Conservation (phyloP, 345 rosid genomes). For the Geranium brycei region DNA sequence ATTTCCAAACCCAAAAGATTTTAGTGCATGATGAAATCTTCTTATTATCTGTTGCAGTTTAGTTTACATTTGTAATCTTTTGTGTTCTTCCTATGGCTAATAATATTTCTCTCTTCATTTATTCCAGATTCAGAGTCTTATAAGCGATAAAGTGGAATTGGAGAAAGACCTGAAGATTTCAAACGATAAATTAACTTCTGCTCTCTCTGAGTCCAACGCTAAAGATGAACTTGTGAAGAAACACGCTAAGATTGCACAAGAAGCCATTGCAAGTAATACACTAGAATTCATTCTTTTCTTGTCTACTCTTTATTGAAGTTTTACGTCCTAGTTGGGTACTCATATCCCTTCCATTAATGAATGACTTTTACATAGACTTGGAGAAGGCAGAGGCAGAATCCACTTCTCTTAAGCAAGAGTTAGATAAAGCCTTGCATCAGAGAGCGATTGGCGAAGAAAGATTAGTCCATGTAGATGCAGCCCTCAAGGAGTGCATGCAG, state of each 20-base stretch:
- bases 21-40: no score
- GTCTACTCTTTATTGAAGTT: neutral
- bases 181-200: conserved; percentile 44
- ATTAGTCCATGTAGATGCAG: conserved; percentile 42
- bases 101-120: neutral
- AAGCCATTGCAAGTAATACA: conserved; percentile 44
- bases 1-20: no score
- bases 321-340: neutral
- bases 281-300: neutral
- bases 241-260: conserved; percentile 40
- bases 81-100: neutral
- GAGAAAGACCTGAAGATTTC: conserved; percentile 40
- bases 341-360: conserved; percentile 2
- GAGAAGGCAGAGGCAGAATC: conserved; percentile 54
- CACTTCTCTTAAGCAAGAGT: conserved; percentile 38
- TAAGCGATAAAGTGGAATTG: conserved; percentile 38
- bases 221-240: conserved; percentile 43
- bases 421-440: conserved; percentile 46
- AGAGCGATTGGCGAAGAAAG: conserved; percentile 41
- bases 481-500: conserved; percentile 73
- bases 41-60: no score
- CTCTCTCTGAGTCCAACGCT: conserved; percentile 30
- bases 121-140: conserved; percentile 26
- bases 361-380: conserved; percentile 31
- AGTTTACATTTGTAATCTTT: no score